Evolutionary conservation across 495 filamentous ascomycete genomes (phyloP).

Genomic region (Xylaria sp.): DNA sequence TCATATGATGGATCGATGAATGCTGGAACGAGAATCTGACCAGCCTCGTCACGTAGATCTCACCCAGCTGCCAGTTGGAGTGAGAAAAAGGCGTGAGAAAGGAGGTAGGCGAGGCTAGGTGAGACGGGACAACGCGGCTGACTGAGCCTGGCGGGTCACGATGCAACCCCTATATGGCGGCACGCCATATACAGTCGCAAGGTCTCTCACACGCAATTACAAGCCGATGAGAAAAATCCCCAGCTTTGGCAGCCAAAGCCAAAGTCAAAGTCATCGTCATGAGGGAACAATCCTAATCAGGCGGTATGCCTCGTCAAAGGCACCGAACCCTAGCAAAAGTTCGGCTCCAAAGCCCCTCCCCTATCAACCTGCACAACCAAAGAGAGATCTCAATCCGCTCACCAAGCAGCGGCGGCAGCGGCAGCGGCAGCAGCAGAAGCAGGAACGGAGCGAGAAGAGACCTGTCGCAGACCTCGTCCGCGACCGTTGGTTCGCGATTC

Average conservation of each 20-base stretch:
- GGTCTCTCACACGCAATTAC: conserved; percentile 24
- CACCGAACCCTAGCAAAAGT: background rate
- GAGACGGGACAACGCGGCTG: background rate
- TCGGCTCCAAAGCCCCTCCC: conserved; percentile 21
- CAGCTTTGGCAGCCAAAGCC: background rate
- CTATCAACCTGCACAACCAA: conserved; percentile 19
- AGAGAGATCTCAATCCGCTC: conserved; percentile 3
- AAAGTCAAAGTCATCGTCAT: too few species aligned
- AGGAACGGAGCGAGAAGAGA: conserved; percentile 27
- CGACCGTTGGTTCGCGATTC: conserved; percentile 37
- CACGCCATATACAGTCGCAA: conserved; percentile 12
- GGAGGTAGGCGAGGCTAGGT: background rate
- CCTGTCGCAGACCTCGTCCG: conserved; percentile 33
- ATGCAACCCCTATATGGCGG: conserved; percentile 32
- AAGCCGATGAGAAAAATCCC: background rate
- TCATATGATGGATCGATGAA: conserved; percentile 21
- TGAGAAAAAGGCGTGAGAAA: background rate
- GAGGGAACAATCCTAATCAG: background rate
- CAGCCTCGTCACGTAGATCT: background rate
- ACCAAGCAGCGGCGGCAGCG: conserved; percentile 9
- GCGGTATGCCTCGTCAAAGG: conserved; percentile 19
- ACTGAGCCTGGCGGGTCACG: conserved; percentile 22
- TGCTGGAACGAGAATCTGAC: background rate
- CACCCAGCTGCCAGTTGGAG: background rate
- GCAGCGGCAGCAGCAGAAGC: conserved; percentile 2